Evolutionary conservation across 768 basidiomycete species (phyloP), one percentile per base, ranked within the genome.

Genomic region (Paxillus rubicundulus): DNA sequence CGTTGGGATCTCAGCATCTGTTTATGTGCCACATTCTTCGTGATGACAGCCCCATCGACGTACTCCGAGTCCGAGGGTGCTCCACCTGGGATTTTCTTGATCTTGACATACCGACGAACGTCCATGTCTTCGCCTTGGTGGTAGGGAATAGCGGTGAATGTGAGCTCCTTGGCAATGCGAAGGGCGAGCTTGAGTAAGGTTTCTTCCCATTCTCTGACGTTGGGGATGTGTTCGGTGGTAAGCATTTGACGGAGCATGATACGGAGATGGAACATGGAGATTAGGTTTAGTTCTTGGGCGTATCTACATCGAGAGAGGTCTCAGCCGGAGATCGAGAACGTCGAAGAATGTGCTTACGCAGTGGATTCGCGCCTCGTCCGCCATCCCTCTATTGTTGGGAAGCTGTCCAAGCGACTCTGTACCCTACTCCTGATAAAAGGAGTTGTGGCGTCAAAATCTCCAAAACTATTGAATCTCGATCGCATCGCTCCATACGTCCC

Each of bases 11-110:
- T 79, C 17, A 88, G 78, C 96, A 99, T 98, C 58, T 85, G 82
- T 70, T 98, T 98, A 70, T 98, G 95, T 2, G 94, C 91, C 9
- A 98, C 87, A 61, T 98, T 98, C 78, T 99, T 98, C 16, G 96
- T 95, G 62, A 98, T 97, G 51, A 98, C 93, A 5, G 89, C 91
- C 12, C 97, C 97, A 49, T 93, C 89, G 41, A 99, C 92, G 66
- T 94, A 98, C 74, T 99, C 97, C 5, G 93, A 97, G 68, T 99
- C 92, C 24, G 77, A 81, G 17, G 96, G 94, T 34, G 82, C 76
- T 4, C 97, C 97, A 20, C 97, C 97, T 0, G 97, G 96, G 14
- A 98, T 88, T 71, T 96, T 96, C 76, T 99, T 98, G 71, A 98
- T 95, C 73, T 98, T 98, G 43, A 98, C 93, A 61, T 96, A 97